A percentile compares a stretch with the other conserved stretches of the same genome.
These are phyloP conservation scores for Pseudogymnoascus pannorum DNA, from an alignment of 2,329 filamentous ascomycete genomes.

Conservation along the genomic window DNA sequence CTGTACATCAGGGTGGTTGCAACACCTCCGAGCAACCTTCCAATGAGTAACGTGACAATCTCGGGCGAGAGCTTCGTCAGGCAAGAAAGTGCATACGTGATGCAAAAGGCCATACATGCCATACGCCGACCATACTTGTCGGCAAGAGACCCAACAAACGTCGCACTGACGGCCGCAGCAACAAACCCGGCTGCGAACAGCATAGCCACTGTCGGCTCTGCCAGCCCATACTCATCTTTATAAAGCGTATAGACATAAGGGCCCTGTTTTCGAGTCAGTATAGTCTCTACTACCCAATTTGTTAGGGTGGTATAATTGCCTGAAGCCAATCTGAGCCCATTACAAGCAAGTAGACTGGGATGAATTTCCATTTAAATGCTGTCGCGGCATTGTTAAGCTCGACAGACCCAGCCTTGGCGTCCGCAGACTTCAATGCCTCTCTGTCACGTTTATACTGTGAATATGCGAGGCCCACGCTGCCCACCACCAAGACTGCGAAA, in stretches of 20 bases:
- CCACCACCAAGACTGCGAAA: background rate
- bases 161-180: constrained; percentile 26
- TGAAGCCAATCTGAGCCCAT: constrained; percentile 48
- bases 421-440: background rate
- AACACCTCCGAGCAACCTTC: constrained; percentile 47
- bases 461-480: background rate
- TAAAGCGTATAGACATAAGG: constrained; percentile 29
- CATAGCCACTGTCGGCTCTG: constrained; percentile 24
- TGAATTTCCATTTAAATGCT: constrained; percentile 28
- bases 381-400: constrained; percentile 18
- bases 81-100: constrained; percentile 45
- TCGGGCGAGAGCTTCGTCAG: constrained; percentile 40
- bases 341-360: constrained; percentile 40
- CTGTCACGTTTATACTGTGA: background rate
- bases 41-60: constrained; percentile 40
- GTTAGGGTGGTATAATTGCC: constrained; percentile 25
- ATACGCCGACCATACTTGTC: constrained; percentile 34
- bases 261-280: constrained; percentile 36
- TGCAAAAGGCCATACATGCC: constrained; percentile 49
- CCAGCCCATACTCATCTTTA: constrained; percentile 27
- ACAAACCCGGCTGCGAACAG: constrained; percentile 29
- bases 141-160: constrained; percentile 28
- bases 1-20: constrained; percentile 51
- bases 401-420: constrained; percentile 1
- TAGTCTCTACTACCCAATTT: constrained; percentile 32